Percentiles rank a stretch among this genome's conserved stretches.
phyloP scores from a whole-genome alignment of 345 rosid genomes.

The Eutrema yunnanense region DNA sequence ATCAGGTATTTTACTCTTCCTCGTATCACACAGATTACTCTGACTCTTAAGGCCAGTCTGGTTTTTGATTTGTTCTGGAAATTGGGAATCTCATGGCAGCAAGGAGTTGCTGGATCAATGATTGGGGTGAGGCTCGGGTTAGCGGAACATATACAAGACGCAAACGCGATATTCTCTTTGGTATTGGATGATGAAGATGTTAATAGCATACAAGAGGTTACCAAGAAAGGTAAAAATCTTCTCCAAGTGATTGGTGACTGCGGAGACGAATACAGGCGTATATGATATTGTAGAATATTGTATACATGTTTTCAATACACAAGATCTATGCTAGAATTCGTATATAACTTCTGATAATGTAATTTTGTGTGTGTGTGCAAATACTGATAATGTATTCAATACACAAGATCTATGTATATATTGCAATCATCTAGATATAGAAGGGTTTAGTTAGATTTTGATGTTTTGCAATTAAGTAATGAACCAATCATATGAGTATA shows the following conservation, averaged over 20 bases:
- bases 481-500: background rate
- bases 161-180: constrained; percentile 65
- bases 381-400: background rate
- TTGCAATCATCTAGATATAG: background rate
- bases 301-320: background rate
- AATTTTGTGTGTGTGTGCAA: too few relatives aligned
- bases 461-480: background rate
- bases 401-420: background rate
- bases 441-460: background rate
- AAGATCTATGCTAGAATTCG: background rate
- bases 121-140: constrained; percentile 86
- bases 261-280: constrained; percentile 82
- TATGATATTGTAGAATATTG: constrained; percentile 24
- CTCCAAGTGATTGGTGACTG: constrained; percentile 88
- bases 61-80: background rate
- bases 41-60: background rate
- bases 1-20: constrained; percentile 47
- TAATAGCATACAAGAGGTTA: constrained; percentile 53
- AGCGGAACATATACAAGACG: constrained; percentile 66
- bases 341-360: background rate
- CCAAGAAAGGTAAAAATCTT: constrained; percentile 62
- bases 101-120: constrained; percentile 91
- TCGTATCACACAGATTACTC: background rate
- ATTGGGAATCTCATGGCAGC: constrained; percentile 38
- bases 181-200: constrained; percentile 75